phyloP scores from a whole-genome alignment of 148 eudicot genomes.

The Silene conica region DNA sequence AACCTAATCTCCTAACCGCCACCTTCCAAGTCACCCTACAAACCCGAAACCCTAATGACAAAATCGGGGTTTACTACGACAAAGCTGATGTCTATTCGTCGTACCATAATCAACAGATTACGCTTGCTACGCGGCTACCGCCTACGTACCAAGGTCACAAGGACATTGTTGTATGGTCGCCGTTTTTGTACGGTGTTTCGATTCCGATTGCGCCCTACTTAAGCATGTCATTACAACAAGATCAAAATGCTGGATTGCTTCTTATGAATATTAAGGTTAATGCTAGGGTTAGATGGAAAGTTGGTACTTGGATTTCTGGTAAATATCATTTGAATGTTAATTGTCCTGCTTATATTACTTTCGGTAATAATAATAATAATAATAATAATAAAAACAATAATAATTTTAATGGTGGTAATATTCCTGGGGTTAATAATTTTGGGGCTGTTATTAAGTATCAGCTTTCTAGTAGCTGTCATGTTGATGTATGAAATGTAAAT shows the following conservation, averaged over 20 bases:
- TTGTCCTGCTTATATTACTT: slow-evolving; percentile 35
- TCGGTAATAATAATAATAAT: no score
- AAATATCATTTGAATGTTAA: slow-evolving; percentile 37
- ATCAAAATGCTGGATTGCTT: slow-evolving; percentile 30
- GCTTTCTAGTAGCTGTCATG: slow-evolving; percentile 26
- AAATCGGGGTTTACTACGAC: slow-evolving; percentile 44
- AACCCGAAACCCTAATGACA: slow-evolving; percentile 41
- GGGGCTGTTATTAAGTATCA: slow-evolving; percentile 25
- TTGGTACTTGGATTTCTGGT: slow-evolving; percentile 40
- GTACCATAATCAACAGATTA: slow-evolving; percentile 40
- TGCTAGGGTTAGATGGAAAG: slow-evolving; percentile 39
- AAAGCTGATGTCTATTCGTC: slow-evolving; percentile 36
- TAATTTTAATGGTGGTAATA: background rate
- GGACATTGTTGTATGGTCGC: slow-evolving; percentile 38
- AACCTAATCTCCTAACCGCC: slow-evolving; percentile 34
- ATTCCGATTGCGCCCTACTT: slow-evolving; percentile 37
- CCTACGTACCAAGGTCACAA: slow-evolving; percentile 37
- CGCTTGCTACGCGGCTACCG: slow-evolving; percentile 35
- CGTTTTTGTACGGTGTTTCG: slow-evolving; percentile 30
- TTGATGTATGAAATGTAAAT: slow-evolving; percentile 23
- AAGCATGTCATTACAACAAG: slow-evolving; percentile 22
- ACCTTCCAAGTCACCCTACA: slow-evolving; percentile 39
- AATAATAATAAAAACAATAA: background rate
- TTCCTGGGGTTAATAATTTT: background rate
- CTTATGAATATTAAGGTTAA: slow-evolving; percentile 32